Base-by-base conservation (phyloP, 2,329 filamentous ascomycete species). In the Aspergillus viridinutans region DNA sequence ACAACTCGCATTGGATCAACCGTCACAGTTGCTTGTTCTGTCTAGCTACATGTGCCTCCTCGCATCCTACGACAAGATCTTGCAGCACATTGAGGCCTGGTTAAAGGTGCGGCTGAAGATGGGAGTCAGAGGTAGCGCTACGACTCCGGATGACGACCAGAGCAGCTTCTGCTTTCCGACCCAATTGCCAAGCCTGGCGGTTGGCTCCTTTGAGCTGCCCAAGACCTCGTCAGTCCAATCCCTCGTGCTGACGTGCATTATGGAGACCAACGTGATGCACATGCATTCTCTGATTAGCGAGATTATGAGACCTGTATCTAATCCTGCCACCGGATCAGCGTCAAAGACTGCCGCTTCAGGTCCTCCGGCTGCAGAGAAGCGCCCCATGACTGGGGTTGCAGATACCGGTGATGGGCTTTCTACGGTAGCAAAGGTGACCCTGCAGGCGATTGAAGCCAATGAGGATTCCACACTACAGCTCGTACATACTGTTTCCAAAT, bases 221-320 rank as follows among this genome's bases (percentile, higher is more conserved):
- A 29, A 29, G 28, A 29, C 28, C 28, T 29, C 28, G 9, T 29
- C 28, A 10, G 3, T 29, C 2, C 28, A 29, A 17, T 45, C 52
- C 14, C 52, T 54, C 3, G 52, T 54, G n/a, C 48, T 54, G 52
- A 54, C 48, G n/a, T 54, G 52, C 28, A 49, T 60, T 54, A n/a
- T 29, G 28, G 28, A 29, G 28, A 29, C 28, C 28, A 29, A 29
- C 28, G 28, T 29, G 9, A 29, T 29, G 28, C 28, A 29, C 10
- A 29, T 29, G 28, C 28, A 29, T 29, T 29, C 28, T 10, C 10
- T 29, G 28, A 29, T 29, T 29, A 29, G 28, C 28, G 28, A 29
- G 10, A 29, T 29, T 12, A 29, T 29, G 28, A 12, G 28, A 10
- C 28, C 28, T 29, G 10, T 29, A 10, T 29, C 28, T 12, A 10